A percentile compares a stretch with the other conserved stretches of the same genome.
phyloP scores from a whole-genome alignment of 2,329 filamentous ascomycete species.

The Pezicula neosporulosa region DNA sequence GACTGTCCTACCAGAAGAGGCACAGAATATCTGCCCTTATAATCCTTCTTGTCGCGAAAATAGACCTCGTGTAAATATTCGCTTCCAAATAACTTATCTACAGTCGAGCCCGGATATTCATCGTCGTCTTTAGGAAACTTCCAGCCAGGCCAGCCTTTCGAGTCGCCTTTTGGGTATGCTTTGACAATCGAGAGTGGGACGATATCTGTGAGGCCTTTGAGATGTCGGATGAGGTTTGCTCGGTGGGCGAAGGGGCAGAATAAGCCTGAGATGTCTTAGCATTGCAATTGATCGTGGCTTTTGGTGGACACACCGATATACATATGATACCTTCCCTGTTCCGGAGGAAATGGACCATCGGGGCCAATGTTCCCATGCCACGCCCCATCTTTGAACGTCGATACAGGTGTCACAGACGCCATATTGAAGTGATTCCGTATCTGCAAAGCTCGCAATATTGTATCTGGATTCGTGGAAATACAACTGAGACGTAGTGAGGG shows the following conservation, averaged over 20 bases:
- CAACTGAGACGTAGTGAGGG: too few relatives aligned
- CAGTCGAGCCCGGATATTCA: conserved; percentile 57
- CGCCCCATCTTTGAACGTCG: conserved; percentile 18
- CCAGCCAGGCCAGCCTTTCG: conserved; percentile 64
- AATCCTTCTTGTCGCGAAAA: conserved; percentile 60
- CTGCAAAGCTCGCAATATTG: not conserved
- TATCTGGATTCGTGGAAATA: too few relatives aligned
- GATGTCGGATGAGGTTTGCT: conserved; percentile 77
- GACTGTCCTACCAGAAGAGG: conserved; percentile 43
- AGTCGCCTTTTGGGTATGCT: conserved; percentile 64
- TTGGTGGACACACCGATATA: conserved; percentile 63
- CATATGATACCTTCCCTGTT: conserved; percentile 87
- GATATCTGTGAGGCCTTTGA: conserved; percentile 87
- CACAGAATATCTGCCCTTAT: conserved; percentile 64
- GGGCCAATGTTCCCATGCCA: conserved; percentile 20
- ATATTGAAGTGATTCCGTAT: conserved; percentile 6
- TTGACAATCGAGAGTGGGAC: conserved; percentile 48
- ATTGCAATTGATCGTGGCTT: not conserved
- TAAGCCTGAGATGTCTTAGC: conserved; percentile 37
- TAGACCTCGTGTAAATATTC: conserved; percentile 65
- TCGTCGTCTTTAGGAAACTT: conserved; percentile 58
- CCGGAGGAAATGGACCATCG: conserved; percentile 53
- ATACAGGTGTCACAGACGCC: conserved; percentile 5
- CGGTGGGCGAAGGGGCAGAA: conserved; percentile 61
- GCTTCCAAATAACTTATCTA: conserved; percentile 56